Conservation (phyloP, 202 grass and related monocot genomes). For the Musa balbisiana region DNA sequence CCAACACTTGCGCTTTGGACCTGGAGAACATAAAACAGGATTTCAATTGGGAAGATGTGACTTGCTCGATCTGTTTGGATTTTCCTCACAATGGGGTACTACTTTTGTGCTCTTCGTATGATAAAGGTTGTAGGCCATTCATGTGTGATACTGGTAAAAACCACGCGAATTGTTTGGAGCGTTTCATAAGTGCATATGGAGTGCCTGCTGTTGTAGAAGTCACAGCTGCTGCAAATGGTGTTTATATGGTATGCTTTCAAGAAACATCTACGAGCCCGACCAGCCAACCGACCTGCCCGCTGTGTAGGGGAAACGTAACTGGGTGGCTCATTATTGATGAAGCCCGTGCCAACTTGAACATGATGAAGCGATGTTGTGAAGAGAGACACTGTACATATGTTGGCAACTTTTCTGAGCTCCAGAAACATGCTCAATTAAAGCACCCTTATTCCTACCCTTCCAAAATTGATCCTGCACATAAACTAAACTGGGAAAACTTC, state of each 20-base stretch:
- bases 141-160: conserved; percentile 89
- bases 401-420: conserved; percentile 83
- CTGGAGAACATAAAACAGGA: conserved; percentile 50
- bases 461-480: conserved; percentile 68
- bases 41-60: conserved; percentile 43
- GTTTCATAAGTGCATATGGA: conserved; percentile 74
- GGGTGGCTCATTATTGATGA: conserved; percentile 5
- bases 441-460: conserved; percentile 86
- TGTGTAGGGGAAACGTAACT: conserved; percentile 1
- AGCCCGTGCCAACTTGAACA: conserved; percentile 50
- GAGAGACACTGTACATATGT: conserved; percentile 57
- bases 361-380: conserved; percentile 77
- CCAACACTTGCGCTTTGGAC: conserved; percentile 37
- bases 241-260: conserved; percentile 63
- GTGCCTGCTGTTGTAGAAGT: conserved; percentile 54
- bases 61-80: conserved; percentile 68
- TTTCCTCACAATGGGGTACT: conserved; percentile 84
- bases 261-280: conserved; percentile 49
- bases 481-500: conserved; percentile 3
- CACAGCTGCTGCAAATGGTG: conserved; percentile 32
- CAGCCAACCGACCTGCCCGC: conserved; percentile 38
- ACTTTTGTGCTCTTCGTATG: conserved; percentile 66
- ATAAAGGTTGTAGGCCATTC: conserved; percentile 83
- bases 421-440: conserved; percentile 78
- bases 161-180: conserved; percentile 82